Evolutionary conservation across 2,329 filamentous ascomycete species (phyloP).

Genomic region (Fusarium bactridioides): DNA sequence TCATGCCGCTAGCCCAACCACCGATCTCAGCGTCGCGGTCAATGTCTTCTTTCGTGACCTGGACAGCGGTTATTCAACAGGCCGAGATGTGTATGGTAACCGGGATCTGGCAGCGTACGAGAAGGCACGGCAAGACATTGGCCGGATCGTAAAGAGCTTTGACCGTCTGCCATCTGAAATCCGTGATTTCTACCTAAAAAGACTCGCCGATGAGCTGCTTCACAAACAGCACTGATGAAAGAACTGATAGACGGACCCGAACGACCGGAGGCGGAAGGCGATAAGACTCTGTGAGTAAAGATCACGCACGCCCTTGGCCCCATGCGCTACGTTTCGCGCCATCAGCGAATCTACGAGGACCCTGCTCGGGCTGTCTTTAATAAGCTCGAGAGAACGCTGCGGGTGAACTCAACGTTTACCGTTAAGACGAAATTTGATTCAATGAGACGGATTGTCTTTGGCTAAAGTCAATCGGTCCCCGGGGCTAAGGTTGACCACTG

Average conservation of each 20-base stretch:
- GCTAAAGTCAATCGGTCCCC: not conserved
- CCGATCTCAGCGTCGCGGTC: slow-evolving; percentile 75
- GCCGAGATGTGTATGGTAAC: slow-evolving; percentile 88
- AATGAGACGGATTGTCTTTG: slow-evolving; percentile 1
- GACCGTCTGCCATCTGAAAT: slow-evolving; percentile 70
- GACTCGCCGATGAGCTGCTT: slow-evolving; percentile 73
- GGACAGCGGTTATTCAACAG: slow-evolving; percentile 71
- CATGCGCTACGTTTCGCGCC: not conserved
- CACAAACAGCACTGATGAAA: slow-evolving; percentile 23
- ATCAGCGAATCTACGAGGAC: not conserved
- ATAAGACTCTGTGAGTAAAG: not conserved
- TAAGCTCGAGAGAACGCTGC: not conserved
- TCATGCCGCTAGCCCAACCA: slow-evolving; percentile 72
- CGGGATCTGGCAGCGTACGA: slow-evolving; percentile 86
- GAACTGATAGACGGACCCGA: not conserved
- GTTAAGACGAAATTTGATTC: not conserved
- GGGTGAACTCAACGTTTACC: not conserved
- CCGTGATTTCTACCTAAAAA: slow-evolving; percentile 76
- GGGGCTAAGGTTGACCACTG: not conserved
- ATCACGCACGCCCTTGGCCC: not conserved
- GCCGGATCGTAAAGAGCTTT: slow-evolving; percentile 71
- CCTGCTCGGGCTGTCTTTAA: not conserved
- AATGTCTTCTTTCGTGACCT: slow-evolving; percentile 88
- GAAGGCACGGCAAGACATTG: slow-evolving; percentile 76
- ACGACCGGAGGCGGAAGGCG: not conserved